phyloP scores from a whole-genome alignment of 2,329 filamentous ascomycete genomes.

The Eutypella sp. region DNA sequence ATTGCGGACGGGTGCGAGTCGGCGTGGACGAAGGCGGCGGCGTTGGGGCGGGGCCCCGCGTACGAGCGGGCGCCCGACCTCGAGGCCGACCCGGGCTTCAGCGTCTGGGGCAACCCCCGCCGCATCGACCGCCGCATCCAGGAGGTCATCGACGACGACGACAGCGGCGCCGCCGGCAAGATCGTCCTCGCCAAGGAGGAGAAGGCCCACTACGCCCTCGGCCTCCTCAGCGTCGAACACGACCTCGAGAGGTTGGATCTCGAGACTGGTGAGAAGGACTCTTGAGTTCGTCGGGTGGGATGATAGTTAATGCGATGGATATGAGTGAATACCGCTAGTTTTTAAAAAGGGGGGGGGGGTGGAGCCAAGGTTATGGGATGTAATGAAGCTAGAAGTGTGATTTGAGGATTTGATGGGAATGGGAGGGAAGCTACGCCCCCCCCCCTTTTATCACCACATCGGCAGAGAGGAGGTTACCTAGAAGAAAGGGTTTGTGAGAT shows the following conservation, averaged over 20 bases:
- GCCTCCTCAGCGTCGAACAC: slow-evolving; percentile 71
- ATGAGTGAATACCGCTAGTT: not conserved
- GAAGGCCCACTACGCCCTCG: slow-evolving; percentile 70
- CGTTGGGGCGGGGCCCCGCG: slow-evolving; percentile 69
- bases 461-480: too few species aligned
- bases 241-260: slow-evolving; percentile 63
- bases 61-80: slow-evolving; percentile 52
- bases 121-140: slow-evolving; percentile 48
- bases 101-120: slow-evolving; percentile 45
- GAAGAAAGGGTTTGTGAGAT: too few species aligned
- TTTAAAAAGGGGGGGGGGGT: not conserved
- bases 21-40: slow-evolving; percentile 71
- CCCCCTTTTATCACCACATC: too few species aligned
- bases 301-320: too few species aligned
- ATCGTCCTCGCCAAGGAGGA: slow-evolving; percentile 59
- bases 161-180: slow-evolving; percentile 33
- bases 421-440: too few species aligned
- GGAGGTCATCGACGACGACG: slow-evolving; percentile 40
- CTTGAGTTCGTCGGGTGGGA: too few species aligned
- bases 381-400: too few species aligned
- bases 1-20: slow-evolving; percentile 83
- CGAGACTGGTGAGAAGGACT: slow-evolving; percentile 32
- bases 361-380: not conserved
- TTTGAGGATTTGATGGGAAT: too few species aligned
- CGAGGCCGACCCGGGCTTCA: slow-evolving; percentile 26